Base-by-base conservation (phyloP, 2,329 filamentous ascomycete species). In the Leptographium lundbergii region DNA sequence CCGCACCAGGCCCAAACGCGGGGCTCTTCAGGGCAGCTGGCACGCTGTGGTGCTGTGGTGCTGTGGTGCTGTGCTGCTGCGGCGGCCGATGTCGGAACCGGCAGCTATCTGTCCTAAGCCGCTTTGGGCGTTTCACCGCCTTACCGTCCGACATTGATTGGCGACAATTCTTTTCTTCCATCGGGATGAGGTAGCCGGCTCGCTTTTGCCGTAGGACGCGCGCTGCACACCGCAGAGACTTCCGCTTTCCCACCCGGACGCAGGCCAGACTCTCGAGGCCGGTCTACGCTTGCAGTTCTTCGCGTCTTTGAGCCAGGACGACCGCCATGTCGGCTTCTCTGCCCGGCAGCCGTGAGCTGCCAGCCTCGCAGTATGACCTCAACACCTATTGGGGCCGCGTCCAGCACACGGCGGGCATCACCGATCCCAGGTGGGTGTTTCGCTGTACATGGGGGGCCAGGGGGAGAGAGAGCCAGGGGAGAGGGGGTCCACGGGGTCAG, bases 381-480 rank as follows among this genome's bases (percentile, higher is more conserved):
- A 83, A 74, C 70, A 96, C 91, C 54, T 99, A 99, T 76, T 94
- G 89, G 89, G 94, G 94, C 64, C 86, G 94, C 61, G 94, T 97
- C 69, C 84, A 82, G 74, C 92, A 99, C 76, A 86, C 91, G 22
- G 87, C 89, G 62, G 86, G 91, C 67, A 85, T 99, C 67, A 88
- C 91, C 70, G 94, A 99, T 78, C 94, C 94, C 19, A 45, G 39
- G 39, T 17, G 17, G 13, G 66, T 94, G 91, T 92, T 97, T 5
- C 17, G n/a, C n/a, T n/a, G n/a, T n/a, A n/a, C n/a, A n/a, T n/a
- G n/a, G n/a, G n/a, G n/a, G n/a, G n/a, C n/a, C n/a, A n/a, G n/a
- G n/a, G n/a, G n/a, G n/a, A n/a, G n/a, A n/a, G n/a, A n/a, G 27
- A 7, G 27, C 4, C 27, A 29, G 27, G 27, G 27, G 27, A 29